Evolutionary conservation across 768 basidiomycete species (phyloP).

Genomic region (Tubosaeta sp.): DNA sequence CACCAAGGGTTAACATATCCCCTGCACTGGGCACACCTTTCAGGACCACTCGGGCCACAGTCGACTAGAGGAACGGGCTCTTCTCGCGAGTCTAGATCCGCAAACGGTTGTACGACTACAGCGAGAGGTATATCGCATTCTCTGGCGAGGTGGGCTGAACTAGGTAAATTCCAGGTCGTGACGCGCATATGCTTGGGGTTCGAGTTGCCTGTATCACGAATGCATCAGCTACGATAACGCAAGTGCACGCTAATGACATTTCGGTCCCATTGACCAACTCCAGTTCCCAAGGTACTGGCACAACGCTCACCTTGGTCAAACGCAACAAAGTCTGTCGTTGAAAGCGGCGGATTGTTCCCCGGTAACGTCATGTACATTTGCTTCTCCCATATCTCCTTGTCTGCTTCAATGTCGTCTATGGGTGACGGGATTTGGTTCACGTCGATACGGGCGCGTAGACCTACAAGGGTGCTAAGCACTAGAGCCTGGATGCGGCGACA

Average conservation of each 20-base stretch:
- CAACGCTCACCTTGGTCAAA: slow-evolving; percentile 75
- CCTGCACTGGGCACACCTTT: slow-evolving; percentile 79
- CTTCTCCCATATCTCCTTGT: slow-evolving; percentile 74
- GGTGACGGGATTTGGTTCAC: slow-evolving; percentile 90
- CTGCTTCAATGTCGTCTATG: slow-evolving; percentile 70
- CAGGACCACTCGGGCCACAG: slow-evolving; percentile 67
- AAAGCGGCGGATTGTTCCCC: slow-evolving; percentile 66
- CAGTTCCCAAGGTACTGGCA: not conserved
- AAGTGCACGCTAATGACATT: not conserved
- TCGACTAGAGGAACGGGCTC: slow-evolving; percentile 78
- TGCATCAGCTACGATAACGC: slow-evolving; percentile 12
- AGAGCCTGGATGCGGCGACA: not conserved
- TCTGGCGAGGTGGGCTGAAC: slow-evolving; percentile 68
- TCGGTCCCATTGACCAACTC: not conserved
- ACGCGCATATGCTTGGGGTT: slow-evolving; percentile 87
- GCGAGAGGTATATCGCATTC: slow-evolving; percentile 85
- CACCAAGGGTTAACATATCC: slow-evolving; percentile 96
- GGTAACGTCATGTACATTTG: slow-evolving; percentile 64
- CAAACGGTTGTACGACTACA: slow-evolving; percentile 87
- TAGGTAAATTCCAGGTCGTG: slow-evolving; percentile 87
- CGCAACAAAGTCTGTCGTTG: slow-evolving; percentile 84
- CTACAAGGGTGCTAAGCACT: slow-evolving; percentile 33
- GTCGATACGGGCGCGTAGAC: slow-evolving; percentile 80
- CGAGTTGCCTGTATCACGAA: slow-evolving; percentile 61
- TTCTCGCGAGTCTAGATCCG: slow-evolving; percentile 71